These are phyloP conservation scores for Pleurotus eryngii DNA, from an alignment of 768 basidiomycete species.

Conservation along the genomic window DNA sequence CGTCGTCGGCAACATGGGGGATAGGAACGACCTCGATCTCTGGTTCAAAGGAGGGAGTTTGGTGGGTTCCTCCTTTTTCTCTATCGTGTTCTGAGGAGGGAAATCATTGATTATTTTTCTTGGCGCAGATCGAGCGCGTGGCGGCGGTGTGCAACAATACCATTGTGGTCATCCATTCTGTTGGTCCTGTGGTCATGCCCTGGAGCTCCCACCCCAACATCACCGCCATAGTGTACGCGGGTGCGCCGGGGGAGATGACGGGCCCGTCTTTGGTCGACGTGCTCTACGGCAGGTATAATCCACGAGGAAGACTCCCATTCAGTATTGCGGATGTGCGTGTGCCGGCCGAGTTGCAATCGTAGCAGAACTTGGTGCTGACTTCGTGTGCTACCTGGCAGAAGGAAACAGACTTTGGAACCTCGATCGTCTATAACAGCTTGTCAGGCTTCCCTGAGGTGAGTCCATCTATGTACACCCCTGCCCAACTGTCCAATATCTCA, in stretches of 20 bases:
- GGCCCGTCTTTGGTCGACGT: conserved; percentile 73
- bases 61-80: conserved; percentile 14
- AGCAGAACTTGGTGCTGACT: conserved; percentile 9
- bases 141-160: conserved; percentile 72
- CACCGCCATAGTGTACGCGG: conserved; percentile 71
- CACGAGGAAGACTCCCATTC: conserved; percentile 67
- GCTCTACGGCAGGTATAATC: conserved; percentile 66
- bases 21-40: conserved; percentile 54
- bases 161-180: conserved; percentile 65
- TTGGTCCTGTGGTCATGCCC: conserved; percentile 53
- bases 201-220: conserved; percentile 76
- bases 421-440: conserved; percentile 38
- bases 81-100: neutral
- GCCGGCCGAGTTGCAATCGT: conserved; percentile 73
- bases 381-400: conserved; percentile 18
- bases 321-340: conserved; percentile 66
- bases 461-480: conserved; percentile 13
- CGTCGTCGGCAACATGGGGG: conserved; percentile 62
- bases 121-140: conserved; percentile 43
- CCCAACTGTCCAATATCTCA: neutral
- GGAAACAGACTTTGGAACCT: conserved; percentile 38
- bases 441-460: conserved; percentile 32
- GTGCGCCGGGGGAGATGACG: conserved; percentile 61
- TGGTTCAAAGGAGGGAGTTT: conserved; percentile 57
- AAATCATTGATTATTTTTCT: conserved; percentile 13